Conservation (phyloP, 495 filamentous ascomycete genomes). For the Xylaria venustula region DNA sequence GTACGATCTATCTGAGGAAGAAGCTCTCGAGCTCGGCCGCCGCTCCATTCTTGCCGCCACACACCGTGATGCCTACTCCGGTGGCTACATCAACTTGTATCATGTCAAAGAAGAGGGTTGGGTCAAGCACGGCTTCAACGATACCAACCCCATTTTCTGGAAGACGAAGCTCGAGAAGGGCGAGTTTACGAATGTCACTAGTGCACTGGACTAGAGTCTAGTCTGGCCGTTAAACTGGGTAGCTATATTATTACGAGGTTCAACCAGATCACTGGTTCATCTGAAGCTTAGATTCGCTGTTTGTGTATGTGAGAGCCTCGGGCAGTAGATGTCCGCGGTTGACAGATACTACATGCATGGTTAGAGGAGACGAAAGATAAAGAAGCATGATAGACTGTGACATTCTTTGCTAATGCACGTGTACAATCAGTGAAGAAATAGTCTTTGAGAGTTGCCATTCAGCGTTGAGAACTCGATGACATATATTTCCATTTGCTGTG, state of each 20-base stretch:
- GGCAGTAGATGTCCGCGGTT: background rate
- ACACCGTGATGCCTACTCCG: constrained; percentile 95
- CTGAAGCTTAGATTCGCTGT: background rate
- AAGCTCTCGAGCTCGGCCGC: constrained; percentile 85
- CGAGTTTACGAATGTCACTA: constrained; percentile 96
- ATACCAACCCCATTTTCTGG: constrained; percentile 98
- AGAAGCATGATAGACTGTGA: constrained; percentile 23
- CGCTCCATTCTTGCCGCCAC: constrained; percentile 95
- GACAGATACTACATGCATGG: too few relatives aligned
- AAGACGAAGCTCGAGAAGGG: constrained; percentile 97
- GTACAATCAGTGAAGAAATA: constrained; percentile 21
- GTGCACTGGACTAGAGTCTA: constrained; percentile 56
- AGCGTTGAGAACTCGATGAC: background rate
- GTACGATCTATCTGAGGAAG: constrained; percentile 81
- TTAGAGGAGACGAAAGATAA: constrained; percentile 9
- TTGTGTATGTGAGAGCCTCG: background rate
- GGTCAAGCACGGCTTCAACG: constrained; percentile 96
- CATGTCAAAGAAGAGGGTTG: constrained; percentile 98
- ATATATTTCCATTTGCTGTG: too few relatives aligned
- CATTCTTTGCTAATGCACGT: constrained; percentile 14
- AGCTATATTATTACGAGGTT: background rate
- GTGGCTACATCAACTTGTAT: constrained; percentile 97
- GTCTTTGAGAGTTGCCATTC: background rate
- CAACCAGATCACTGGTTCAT: background rate
- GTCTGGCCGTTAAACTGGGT: background rate